phyloP scores from a whole-genome alignment of 345 rosid species.

The Gossypium anomalum region DNA sequence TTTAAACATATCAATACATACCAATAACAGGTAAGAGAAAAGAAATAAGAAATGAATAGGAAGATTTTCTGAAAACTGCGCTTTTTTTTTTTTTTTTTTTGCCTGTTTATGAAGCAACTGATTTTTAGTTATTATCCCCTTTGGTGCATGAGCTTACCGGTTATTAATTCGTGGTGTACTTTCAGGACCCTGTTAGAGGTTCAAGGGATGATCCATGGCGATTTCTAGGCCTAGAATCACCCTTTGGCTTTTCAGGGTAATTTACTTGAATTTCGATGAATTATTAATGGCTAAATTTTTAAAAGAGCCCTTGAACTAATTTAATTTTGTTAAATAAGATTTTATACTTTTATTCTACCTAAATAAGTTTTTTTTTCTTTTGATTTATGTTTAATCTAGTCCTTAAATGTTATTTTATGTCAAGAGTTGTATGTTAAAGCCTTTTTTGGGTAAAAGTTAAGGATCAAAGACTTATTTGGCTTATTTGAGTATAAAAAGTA shows the following conservation, averaged over 20 bases:
- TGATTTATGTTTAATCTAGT: too few relatives aligned
- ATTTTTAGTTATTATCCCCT: too few relatives aligned
- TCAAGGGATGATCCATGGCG: constrained; percentile 1
- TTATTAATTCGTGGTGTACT: neutral
- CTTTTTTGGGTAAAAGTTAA: too few relatives aligned
- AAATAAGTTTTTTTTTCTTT: too few relatives aligned
- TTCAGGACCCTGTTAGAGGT: constrained; percentile 6
- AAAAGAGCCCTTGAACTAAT: neutral
- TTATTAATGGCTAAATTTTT: neutral
- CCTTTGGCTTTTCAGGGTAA: constrained; percentile 11
- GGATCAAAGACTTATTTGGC: neutral
- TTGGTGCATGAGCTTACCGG: neutral
- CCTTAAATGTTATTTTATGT: too few relatives aligned
- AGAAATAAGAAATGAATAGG: neutral
- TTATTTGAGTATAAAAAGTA: neutral
- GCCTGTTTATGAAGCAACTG: neutral
- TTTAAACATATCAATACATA: too few relatives aligned
- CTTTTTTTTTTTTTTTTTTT: too few relatives aligned
- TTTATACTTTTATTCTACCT: too few relatives aligned
- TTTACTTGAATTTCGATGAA: neutral
- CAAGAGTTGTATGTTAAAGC: too few relatives aligned
- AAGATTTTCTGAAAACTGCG: neutral
- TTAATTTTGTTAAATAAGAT: neutral
- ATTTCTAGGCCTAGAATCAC: neutral
- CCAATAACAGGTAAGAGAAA: too few relatives aligned